phyloP scores from a whole-genome alignment of 2,329 filamentous ascomycete species.

The Phaeosphaeria sp. region DNA sequence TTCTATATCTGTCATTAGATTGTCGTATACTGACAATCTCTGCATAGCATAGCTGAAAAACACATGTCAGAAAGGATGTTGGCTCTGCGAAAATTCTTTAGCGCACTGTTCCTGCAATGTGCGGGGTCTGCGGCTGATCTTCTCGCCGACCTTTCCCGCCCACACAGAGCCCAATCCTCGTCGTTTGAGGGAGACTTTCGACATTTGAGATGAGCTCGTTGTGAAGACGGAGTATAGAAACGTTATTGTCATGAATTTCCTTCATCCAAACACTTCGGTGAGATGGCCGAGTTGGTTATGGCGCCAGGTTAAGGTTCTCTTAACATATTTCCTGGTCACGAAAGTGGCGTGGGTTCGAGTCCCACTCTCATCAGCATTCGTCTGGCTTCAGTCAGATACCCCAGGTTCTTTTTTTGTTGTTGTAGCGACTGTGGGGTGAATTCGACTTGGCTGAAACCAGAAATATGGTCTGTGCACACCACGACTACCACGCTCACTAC shows the following conservation, averaged over 20 bases:
- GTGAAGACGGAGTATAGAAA: background rate
- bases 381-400: constrained; percentile 20
- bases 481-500: background rate
- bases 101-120: background rate
- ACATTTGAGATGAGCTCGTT: background rate
- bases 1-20: background rate
- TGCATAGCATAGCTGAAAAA: background rate
- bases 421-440: background rate
- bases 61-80: background rate
- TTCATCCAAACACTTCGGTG: constrained; percentile 25
- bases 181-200: background rate
- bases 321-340: constrained; percentile 48
- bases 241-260: background rate
- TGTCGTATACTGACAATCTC: background rate
- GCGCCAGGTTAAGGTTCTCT: constrained; percentile 46
- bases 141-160: background rate
- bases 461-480: background rate
- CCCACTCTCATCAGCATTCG: constrained; percentile 49
- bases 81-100: background rate
- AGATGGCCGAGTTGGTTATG: constrained; percentile 48
- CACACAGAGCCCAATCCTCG: background rate
- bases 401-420: constrained; percentile 28
- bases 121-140: background rate
- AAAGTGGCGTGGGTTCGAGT: constrained; percentile 44
- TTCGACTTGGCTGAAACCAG: background rate